These are phyloP conservation scores for Solanum chmielewskii DNA, from an alignment of 257 asterid genomes.

Conservation along the genomic window DNA sequence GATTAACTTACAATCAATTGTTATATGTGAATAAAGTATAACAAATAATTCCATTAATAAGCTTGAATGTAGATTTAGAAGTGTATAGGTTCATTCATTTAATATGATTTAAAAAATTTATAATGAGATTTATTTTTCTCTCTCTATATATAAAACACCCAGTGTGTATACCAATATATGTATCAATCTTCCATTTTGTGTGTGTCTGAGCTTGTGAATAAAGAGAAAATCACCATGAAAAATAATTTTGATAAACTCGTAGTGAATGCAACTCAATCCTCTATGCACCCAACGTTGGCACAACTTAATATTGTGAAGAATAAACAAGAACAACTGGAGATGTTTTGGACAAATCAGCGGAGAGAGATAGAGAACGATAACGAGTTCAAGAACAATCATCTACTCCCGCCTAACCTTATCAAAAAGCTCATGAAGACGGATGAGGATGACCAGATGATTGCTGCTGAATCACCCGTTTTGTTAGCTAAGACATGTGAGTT, in stretches of 20 bases:
- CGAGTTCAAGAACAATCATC: constrained; percentile 63
- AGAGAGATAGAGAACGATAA: not conserved
- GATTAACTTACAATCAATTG: not conserved
- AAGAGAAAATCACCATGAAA: not conserved
- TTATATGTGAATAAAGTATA: too few species aligned
- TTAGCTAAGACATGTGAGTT: too few species aligned
- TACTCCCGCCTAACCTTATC: too few species aligned
- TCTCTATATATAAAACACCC: not conserved
- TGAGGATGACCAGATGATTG: too few species aligned
- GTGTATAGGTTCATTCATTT: not conserved
- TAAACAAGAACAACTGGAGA: constrained; percentile 36
- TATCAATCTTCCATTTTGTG: not conserved
- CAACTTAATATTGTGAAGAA: not conserved
- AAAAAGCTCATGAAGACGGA: too few species aligned
- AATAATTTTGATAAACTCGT: not conserved
- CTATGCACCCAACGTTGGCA: not conserved
- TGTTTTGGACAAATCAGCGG: constrained; percentile 25
- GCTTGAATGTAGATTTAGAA: not conserved
- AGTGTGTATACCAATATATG: not conserved
- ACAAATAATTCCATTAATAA: too few species aligned
- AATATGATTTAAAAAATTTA: too few species aligned
- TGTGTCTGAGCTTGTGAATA: not conserved
- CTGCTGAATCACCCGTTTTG: too few species aligned
- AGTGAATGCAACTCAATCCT: not conserved
- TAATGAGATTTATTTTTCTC: not conserved